Conservation (phyloP, 2,329 filamentous ascomycete species). For the Akanthomyces lecanii region DNA sequence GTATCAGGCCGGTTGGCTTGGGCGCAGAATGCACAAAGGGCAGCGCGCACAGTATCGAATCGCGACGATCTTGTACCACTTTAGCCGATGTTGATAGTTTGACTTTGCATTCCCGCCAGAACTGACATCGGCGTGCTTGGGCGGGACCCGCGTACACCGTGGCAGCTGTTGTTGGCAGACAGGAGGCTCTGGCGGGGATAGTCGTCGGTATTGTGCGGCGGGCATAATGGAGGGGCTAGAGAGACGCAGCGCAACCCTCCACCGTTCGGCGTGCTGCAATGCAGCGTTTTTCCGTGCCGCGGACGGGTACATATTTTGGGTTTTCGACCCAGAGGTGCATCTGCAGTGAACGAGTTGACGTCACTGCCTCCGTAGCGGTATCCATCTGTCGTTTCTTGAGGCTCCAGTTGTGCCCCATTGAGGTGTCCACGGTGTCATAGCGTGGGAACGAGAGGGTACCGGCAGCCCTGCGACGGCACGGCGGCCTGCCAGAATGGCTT, state of each 20-base stretch:
- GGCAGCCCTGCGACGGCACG: background rate
- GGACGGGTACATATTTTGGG: background rate
- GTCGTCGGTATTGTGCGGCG: slow-evolving; percentile 9
- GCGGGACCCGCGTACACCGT: background rate
- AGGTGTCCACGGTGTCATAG: slow-evolving; percentile 13
- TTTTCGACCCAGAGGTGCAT: background rate
- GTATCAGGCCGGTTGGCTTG: background rate
- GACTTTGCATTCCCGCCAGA: background rate
- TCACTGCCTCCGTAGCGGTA: slow-evolving; percentile 10
- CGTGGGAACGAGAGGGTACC: slow-evolving; percentile 3
- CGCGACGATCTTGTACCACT: background rate
- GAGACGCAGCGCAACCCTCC: background rate
- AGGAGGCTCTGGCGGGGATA: background rate
- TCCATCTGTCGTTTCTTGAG: slow-evolving; percentile 13
- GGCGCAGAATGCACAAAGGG: background rate
- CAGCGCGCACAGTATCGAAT: background rate
- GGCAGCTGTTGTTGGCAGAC: background rate
- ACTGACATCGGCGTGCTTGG: background rate
- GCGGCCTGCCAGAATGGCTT: background rate
- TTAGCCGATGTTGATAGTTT: background rate
- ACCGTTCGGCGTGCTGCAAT: background rate
- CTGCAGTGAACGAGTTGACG: slow-evolving; percentile 9
- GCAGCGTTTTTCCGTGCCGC: background rate
- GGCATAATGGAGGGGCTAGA: slow-evolving; percentile 1
- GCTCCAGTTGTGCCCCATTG: slow-evolving; percentile 13